Conservation (phyloP, 805 yeast genomes). For the Myxozyma udenii region DNA sequence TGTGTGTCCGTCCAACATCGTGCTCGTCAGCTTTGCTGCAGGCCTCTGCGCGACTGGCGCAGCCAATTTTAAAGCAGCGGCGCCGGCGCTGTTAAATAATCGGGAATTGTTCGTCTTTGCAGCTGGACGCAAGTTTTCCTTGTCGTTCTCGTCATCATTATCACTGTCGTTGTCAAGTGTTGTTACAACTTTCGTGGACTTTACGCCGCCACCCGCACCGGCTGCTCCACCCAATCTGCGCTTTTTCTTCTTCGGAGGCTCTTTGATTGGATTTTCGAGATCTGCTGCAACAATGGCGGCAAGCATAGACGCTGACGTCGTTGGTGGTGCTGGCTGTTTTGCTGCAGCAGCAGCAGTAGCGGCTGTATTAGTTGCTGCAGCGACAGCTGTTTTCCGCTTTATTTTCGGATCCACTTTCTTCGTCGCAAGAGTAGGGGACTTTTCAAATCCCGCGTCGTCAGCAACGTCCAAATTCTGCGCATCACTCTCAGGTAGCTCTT, state of each 20-base stretch:
- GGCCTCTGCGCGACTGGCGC: slow-evolving; percentile 19
- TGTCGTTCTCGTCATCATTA: slow-evolving; percentile 1
- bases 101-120: no score
- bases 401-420: not conserved
- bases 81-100: no score
- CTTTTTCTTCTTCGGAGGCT: slow-evolving; percentile 15
- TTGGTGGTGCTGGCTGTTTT: not conserved
- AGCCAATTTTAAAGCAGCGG: slow-evolving; percentile 6
- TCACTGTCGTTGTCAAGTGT: slow-evolving; percentile 11
- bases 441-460: not conserved
- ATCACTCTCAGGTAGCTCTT: not conserved
- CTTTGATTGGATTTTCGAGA: slow-evolving; percentile 11
- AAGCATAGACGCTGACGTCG: not conserved
- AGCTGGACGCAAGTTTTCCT: no score
- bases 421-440: not conserved
- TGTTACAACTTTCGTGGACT: slow-evolving; percentile 1
- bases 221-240: slow-evolving; percentile 13
- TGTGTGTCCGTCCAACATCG: slow-evolving; percentile 10
- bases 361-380: not conserved
- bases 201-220: not conserved
- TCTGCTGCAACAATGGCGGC: slow-evolving; percentile 5
- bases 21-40: not conserved
- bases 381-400: not conserved
- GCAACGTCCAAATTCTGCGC: not conserved
- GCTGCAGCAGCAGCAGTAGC: not conserved